Conservation (phyloP, 2,329 filamentous ascomycete genomes). For the Colletotrichum sublineola region DNA sequence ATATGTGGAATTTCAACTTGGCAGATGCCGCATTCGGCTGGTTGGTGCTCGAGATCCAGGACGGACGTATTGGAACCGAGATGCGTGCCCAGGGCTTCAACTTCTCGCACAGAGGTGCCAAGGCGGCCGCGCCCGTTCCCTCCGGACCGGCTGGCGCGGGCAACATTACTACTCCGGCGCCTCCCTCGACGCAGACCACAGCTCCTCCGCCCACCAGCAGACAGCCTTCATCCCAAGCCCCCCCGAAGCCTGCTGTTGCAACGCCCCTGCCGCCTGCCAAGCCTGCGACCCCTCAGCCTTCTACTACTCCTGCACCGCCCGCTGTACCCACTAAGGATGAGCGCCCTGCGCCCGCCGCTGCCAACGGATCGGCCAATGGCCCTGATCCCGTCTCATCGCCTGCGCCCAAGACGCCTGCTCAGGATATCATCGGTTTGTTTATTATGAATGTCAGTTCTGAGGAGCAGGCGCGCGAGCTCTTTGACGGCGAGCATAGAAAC, state of each 20-base stretch:
- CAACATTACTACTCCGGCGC: constrained; percentile 53
- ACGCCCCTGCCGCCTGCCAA: constrained; percentile 55
- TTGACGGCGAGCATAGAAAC: constrained; percentile 83
- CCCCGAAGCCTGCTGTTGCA: constrained; percentile 58
- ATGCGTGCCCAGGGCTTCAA: constrained; percentile 99
- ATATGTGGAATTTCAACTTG: constrained; percentile 99
- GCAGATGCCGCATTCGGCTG: constrained; percentile 98
- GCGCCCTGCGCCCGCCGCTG: constrained; percentile 55
- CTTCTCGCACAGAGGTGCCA: constrained; percentile 94
- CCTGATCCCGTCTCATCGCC: constrained; percentile 69
- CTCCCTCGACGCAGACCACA: constrained; percentile 53
- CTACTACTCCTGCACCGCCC: constrained; percentile 55
- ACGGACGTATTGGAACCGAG: constrained; percentile 95
- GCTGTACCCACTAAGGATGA: constrained; percentile 72
- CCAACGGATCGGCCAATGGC: constrained; percentile 68
- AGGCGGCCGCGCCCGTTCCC: constrained; percentile 64
- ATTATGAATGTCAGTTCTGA: constrained; percentile 88
- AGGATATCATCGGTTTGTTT: constrained; percentile 87
- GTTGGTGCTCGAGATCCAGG: constrained; percentile 93
- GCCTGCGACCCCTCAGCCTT: constrained; percentile 64
- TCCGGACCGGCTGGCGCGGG: constrained; percentile 52
- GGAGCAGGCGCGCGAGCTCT: constrained; percentile 85
- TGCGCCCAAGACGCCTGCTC: constrained; percentile 69
- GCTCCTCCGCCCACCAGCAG: constrained; percentile 51
- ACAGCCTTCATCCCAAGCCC: constrained; percentile 54